phyloP scores from a whole-genome alignment of 2,329 filamentous ascomycete species.

The Leptosphaerulina australis region DNA sequence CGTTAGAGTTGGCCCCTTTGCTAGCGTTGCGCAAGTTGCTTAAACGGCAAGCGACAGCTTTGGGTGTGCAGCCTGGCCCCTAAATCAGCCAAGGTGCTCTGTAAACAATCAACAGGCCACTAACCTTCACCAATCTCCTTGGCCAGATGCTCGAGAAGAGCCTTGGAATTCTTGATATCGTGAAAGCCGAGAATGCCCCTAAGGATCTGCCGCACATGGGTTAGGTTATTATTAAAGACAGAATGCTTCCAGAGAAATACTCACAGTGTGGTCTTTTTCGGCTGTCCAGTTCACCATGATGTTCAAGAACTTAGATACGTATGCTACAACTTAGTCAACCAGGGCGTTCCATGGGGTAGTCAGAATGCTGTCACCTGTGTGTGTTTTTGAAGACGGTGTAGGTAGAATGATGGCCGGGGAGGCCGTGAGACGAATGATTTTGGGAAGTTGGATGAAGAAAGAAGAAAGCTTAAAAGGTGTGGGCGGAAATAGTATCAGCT shows the following conservation, averaged over 20 bases:
- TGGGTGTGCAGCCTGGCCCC: conserved; percentile 32
- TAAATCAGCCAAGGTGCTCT: background rate
- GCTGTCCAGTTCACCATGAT: conserved; percentile 10
- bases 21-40: conserved; percentile 25
- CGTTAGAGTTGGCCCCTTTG: background rate
- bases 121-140: conserved; percentile 2
- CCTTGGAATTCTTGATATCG: conserved; percentile 3
- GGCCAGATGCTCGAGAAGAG: background rate
- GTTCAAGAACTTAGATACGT: background rate
- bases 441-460: background rate
- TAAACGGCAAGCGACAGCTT: conserved; percentile 33
- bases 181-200: conserved; percentile 12
- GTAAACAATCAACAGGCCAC: background rate
- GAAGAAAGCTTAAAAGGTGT: background rate
- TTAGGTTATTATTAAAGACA: background rate
- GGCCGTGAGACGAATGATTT: background rate
- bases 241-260: background rate
- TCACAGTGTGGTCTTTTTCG: background rate
- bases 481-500: background rate
- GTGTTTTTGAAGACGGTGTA: background rate
- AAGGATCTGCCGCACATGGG: conserved; percentile 10
- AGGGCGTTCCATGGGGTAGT: too few relatives aligned
- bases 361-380: background rate
- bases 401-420: background rate
- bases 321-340: background rate